Evolutionary conservation across 1,284 basidiomycete species (phyloP), one percentile per base, ranked within the genome.

Genomic region (Trichosporon sp.): DNA sequence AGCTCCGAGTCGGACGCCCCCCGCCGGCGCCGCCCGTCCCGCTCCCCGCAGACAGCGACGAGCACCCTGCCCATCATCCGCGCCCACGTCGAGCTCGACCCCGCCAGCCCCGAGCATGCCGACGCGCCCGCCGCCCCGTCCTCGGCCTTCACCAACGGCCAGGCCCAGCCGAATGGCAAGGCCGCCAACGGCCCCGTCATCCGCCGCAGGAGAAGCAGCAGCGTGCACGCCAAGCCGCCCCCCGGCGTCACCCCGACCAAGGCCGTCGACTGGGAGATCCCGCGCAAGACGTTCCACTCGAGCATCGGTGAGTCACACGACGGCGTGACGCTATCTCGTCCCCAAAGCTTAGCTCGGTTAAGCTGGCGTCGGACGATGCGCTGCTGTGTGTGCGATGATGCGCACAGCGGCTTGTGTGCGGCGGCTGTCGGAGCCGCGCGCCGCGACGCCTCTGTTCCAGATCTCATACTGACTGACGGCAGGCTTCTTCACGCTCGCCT

Each of bases 271-370:
- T 83, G 82, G 82, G 95, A 98, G 85, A 91, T 98, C 66, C 95
- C 96, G 1, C 86, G 95, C 75, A 98, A 98, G 83, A 83, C 89
- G 15, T 84, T 98, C 62, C 95, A 98, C 84, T 91, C 91, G 13
- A 93, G 91, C 18, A 97, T 97, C 72, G 93, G 93, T 91, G 67
- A 64, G 89, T n/a, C 56, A 60, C 27, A 31, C 27, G 29, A 18
- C 25, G 31, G 23, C 47, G 47, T 51, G 21, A 51, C 47, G 18
- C 44, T 4, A n/a, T n/a, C n/a, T n/a, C n/a, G n/a, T n/a, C n/a
- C n/a, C n/a, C n/a, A n/a, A n/a, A n/a, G n/a, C n/a, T n/a, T n/a
- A n/a, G n/a, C n/a, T 51, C 47, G 23, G 21, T 51, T 51, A 51
- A 51, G 44, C 23, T 2, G 15, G 21, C 44, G 23, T 51, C 44